Evolutionary conservation across 1,139 yeast genomes (phyloP), one percentile per base, ranked within the genome.

Genomic region (Pneumocystis wakefieldiae): DNA sequence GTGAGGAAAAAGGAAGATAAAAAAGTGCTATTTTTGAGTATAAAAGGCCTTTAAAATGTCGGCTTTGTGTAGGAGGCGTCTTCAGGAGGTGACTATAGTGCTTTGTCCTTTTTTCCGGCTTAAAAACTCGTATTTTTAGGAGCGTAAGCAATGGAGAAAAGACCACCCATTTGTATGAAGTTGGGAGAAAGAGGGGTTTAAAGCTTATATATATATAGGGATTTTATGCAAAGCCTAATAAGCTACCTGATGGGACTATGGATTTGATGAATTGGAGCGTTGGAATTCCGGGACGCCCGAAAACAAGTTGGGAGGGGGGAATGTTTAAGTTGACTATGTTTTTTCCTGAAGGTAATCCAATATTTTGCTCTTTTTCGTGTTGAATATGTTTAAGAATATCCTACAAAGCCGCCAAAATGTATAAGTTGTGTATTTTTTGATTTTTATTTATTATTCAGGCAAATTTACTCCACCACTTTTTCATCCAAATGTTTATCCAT

Each of bases 401-500:
- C 98, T 6, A 87, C 96, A 7, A 91, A 91, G 73, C 97, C 98
- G 1, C 98, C 98, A 59, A 89, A 88, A 72, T 90, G 94, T 64
- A 83, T 32, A 14, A 10, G 5, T 15, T 39, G 7, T 29, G 4
- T 29, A 12, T 36, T 8, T n/a, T 28, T 58, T 36, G 7, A 10
- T 59, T 17, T n/a, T 60, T 28, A 53, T 64, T 62, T 39, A 63
- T 39, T 32, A 35, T 59, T 53, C 37, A 60, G 67, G 67, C 65
- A 62, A 82, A 74, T 89, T 92, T 69, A 95, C 95, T 1, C 81
- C 85, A 3, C 88, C 87, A 0, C 92, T 92, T 71, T 92, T 90
- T 75, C 98, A 92, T 74, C 98, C 98, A 3, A 92, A 92, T 70
- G 94, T 92, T 6, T 92, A 92, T 70, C 98, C 98, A 1, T 87